Percentiles rank a stretch among this genome's conserved stretches.
These are phyloP conservation scores for Pythium grandisporangium DNA, from an alignment of 352 stramenopile species.

Conservation along the genomic window DNA sequence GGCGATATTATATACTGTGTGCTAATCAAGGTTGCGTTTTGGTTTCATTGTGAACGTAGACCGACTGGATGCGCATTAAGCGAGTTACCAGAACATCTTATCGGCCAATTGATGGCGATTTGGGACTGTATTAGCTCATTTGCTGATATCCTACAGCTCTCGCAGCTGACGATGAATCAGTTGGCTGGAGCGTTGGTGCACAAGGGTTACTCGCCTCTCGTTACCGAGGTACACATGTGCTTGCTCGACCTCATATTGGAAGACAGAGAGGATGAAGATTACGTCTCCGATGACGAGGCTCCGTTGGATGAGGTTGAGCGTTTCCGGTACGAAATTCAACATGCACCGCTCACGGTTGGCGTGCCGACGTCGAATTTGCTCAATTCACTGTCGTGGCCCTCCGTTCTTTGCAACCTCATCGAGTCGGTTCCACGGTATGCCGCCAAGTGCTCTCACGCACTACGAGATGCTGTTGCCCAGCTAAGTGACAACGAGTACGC, in stretches of 20 bases:
- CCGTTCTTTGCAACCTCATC: constrained; percentile 58
- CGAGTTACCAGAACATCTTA: constrained; percentile 27
- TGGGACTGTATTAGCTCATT: constrained; percentile 83
- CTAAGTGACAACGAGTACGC: constrained; percentile 48
- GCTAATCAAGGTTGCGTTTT: constrained; percentile 1
- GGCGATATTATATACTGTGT: background rate
- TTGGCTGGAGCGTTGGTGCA: constrained; percentile 42
- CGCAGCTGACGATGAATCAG: constrained; percentile 54
- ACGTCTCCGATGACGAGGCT: constrained; percentile 75
- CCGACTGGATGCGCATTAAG: constrained; percentile 43
- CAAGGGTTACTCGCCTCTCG: constrained; percentile 27
- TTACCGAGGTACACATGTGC: constrained; percentile 81
- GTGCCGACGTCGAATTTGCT: constrained; percentile 75
- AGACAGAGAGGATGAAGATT: constrained; percentile 80
- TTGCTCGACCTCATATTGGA: constrained; percentile 74
- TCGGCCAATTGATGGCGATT: constrained; percentile 49
- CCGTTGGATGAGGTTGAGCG: constrained; percentile 74
- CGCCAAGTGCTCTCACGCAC: constrained; percentile 20
- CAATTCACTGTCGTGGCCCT: constrained; percentile 73
- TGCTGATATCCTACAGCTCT: constrained; percentile 42
- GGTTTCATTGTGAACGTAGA: constrained; percentile 11
- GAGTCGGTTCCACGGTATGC: constrained; percentile 62
- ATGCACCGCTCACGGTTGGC: constrained; percentile 68
- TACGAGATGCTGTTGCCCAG: constrained; percentile 36
- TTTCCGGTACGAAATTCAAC: constrained; percentile 74